phyloP scores from a whole-genome alignment of 441 rosid genomes.

The Erysimum pusillum region DNA sequence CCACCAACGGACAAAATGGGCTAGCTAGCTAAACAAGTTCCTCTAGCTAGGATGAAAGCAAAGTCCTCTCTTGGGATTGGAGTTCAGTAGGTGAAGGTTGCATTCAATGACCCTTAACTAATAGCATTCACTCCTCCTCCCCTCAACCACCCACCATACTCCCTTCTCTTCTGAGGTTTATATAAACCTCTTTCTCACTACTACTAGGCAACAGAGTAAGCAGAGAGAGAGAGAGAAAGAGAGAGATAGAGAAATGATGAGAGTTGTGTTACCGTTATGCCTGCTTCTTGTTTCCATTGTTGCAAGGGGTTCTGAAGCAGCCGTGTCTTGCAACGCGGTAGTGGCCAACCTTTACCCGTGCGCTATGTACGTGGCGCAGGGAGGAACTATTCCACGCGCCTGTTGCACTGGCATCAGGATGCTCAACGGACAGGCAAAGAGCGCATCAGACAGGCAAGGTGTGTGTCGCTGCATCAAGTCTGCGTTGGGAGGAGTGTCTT shows the following conservation, averaged over 20 bases:
- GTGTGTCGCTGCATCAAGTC: constrained; percentile 53
- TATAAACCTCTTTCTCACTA: constrained; percentile 18
- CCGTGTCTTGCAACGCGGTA: constrained; percentile 42
- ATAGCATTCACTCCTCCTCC: constrained; percentile 6
- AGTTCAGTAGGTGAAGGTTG: constrained; percentile 18
- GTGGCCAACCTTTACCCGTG: constrained; percentile 44
- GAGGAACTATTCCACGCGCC: constrained; percentile 35
- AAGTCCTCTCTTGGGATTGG: constrained; percentile 11
- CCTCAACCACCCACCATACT: constrained; percentile 8
- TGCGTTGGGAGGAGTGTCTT: constrained; percentile 14
- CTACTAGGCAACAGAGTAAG: neutral
- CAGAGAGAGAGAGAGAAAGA: neutral
- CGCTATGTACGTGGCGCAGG: constrained; percentile 37
- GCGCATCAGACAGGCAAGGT: constrained; percentile 44
- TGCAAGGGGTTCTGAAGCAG: constrained; percentile 36
- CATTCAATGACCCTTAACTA: constrained; percentile 13
- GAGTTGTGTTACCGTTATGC: constrained; percentile 30
- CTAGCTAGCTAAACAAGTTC: neutral
- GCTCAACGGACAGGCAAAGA: constrained; percentile 43
- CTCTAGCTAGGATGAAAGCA: neutral
- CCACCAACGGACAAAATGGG: neutral
- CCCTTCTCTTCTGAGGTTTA: neutral
- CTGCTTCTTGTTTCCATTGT: constrained; percentile 9
- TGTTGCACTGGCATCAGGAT: constrained; percentile 52
- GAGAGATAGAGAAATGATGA: neutral